phyloP scores from a whole-genome alignment of 106 monocot genomes.

The Allium cepa region DNA sequence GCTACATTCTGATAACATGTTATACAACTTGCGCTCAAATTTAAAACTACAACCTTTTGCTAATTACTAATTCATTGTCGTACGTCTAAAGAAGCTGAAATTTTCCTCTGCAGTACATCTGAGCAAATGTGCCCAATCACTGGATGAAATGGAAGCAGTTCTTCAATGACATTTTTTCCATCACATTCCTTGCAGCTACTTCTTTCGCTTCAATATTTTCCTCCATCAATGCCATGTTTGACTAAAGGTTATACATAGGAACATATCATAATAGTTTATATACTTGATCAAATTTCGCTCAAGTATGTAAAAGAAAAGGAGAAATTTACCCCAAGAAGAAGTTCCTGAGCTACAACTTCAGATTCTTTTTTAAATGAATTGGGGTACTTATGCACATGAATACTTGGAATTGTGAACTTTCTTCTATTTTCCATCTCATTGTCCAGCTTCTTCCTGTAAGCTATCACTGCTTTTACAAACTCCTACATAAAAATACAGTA shows the following conservation, averaged over 20 bases:
- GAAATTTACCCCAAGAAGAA: constrained; percentile 59
- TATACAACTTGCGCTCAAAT: no score
- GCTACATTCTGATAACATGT: no score
- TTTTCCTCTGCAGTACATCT: constrained; percentile 51
- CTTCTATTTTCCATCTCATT: constrained; percentile 73
- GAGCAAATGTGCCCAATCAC: constrained; percentile 67
- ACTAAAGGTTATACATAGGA: constrained; percentile 23
- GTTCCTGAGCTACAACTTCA: constrained; percentile 57
- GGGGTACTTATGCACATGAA: constrained; percentile 29
- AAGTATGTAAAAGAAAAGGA: background rate
- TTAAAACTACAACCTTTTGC: no score
- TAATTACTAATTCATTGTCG: no score
- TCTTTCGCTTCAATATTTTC: constrained; percentile 48
- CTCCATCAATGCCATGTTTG: constrained; percentile 52
- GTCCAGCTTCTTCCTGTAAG: constrained; percentile 65
- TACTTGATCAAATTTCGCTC: background rate
- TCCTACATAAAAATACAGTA: constrained; percentile 23
- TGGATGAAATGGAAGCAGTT: constrained; percentile 65
- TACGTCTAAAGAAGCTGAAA: constrained; percentile 2
- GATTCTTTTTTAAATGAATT: constrained; percentile 15
- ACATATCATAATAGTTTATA: background rate
- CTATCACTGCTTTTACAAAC: constrained; percentile 74
- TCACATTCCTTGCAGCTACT: constrained; percentile 34
- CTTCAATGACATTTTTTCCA: constrained; percentile 64
- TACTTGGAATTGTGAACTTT: constrained; percentile 49